A percentile compares a stretch with the other conserved stretches of the same genome.
These are phyloP conservation scores for Diaporthe caulivora DNA, from an alignment of 2,329 filamentous ascomycete species.

Conservation along the genomic window DNA sequence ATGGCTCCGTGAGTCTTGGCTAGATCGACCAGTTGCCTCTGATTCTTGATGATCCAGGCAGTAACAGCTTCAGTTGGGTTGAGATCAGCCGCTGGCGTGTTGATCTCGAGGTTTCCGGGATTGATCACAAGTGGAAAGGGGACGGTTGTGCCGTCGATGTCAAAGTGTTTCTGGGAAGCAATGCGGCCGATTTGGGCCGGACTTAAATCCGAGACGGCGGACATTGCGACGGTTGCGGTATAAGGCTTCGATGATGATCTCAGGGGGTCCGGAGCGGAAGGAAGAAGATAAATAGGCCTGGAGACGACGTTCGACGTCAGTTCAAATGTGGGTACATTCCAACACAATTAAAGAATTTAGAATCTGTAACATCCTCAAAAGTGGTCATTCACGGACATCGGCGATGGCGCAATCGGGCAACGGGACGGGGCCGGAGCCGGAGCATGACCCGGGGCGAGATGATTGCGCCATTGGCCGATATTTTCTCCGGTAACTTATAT, in stretches of 20 bases:
- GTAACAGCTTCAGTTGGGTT: conserved; percentile 20
- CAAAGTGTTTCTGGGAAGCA: conserved; percentile 34
- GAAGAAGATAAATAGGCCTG: background rate
- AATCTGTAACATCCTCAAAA: background rate
- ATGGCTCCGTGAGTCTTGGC: conserved; percentile 36
- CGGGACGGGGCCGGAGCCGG: conserved; percentile 1
- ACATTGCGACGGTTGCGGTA: conserved; percentile 1
- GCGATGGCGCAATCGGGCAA: conserved; percentile 31
- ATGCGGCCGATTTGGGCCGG: conserved; percentile 31
- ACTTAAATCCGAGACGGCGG: conserved; percentile 19
- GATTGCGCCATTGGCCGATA: conserved; percentile 38
- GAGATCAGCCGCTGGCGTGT: conserved; percentile 19
- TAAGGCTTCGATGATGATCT: too few relatives aligned
- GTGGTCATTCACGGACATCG: background rate
- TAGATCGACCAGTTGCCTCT: conserved; percentile 17
- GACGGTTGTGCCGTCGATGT: conserved; percentile 17
- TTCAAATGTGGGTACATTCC: background rate
- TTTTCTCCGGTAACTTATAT: conserved; percentile 34
- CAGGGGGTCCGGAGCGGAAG: background rate
- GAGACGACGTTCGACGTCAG: background rate
- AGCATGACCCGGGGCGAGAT: background rate
- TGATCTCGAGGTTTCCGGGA: conserved; percentile 41
- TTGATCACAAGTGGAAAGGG: conserved; percentile 36
- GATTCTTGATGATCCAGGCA: conserved; percentile 33
- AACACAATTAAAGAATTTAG: background rate